phyloP scores from a whole-genome alignment of 345 rosid genomes.

The Rhizophora apiculata region DNA sequence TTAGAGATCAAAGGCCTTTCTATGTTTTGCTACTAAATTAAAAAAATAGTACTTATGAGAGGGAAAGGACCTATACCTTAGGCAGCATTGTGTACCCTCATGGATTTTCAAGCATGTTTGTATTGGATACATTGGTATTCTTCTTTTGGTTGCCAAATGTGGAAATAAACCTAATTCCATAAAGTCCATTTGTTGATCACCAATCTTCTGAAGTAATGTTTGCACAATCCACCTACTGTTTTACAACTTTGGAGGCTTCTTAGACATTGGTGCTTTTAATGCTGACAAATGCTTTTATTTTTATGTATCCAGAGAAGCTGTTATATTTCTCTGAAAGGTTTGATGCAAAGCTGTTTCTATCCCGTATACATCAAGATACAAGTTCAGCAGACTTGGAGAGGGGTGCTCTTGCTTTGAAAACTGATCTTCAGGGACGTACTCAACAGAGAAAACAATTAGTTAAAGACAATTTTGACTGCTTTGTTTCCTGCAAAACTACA shows the following conservation, averaged over 20 bases:
- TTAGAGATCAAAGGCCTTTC: no score
- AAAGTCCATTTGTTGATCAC: neutral
- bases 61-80: no score
- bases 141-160: no score
- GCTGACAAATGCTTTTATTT: neutral
- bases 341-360: conserved; percentile 87
- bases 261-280: neutral
- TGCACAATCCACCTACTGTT: neutral
- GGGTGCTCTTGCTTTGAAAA: conserved; percentile 91
- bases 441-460: conserved; percentile 93
- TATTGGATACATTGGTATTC: no score
- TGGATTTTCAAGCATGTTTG: no score
- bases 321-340: conserved; percentile 81
- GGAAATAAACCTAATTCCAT: neutral
- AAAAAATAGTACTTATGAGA: no score
- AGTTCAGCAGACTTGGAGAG: conserved; percentile 83
- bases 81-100: no score
- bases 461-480: conserved; percentile 96
- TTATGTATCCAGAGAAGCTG: conserved; percentile 70
- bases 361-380: conserved; percentile 83
- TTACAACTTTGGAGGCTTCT: neutral
- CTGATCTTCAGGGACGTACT: conserved; percentile 89
- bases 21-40: no score
- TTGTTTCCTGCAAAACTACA: conserved; percentile 98
- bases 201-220: neutral